These are phyloP conservation scores for Jaapia argillacea DNA, from an alignment of 768 basidiomycete species.

Conservation along the genomic window DNA sequence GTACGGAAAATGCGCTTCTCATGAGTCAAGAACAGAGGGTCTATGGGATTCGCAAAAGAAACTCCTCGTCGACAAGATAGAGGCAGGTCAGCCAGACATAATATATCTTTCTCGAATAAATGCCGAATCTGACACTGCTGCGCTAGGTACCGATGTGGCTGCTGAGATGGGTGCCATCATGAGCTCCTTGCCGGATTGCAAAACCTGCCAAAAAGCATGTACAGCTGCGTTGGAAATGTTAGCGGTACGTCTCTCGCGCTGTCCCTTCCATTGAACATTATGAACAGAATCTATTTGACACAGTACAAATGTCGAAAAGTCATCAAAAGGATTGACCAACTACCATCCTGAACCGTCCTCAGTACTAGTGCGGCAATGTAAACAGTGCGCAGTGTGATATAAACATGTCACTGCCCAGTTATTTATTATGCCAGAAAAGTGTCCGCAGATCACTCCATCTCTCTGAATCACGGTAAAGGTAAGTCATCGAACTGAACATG, in stretches of 20 bases:
- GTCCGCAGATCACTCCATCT: constrained; percentile 75
- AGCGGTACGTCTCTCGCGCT: constrained; percentile 28
- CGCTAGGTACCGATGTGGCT: constrained; percentile 54
- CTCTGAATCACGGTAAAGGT: constrained; percentile 92
- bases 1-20: constrained; percentile 51
- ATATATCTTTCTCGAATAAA: too few relatives aligned
- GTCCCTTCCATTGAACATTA: constrained; percentile 1
- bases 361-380: constrained; percentile 4
- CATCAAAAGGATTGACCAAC: constrained; percentile 40
- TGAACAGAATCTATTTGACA: constrained; percentile 9
- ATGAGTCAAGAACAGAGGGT: constrained; percentile 31
- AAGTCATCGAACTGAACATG: constrained; percentile 94
- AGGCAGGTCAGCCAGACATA: constrained; percentile 44
- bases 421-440: constrained; percentile 87
- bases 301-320: constrained; percentile 58
- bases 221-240: constrained; percentile 63
- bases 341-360: too few relatives aligned
- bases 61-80: constrained; percentile 33
- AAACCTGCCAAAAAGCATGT: constrained; percentile 48
- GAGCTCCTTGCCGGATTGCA: constrained; percentile 37
- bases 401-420: constrained; percentile 8
- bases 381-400: background rate
- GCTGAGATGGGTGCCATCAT: constrained; percentile 52
- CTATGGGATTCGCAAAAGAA: constrained; percentile 45
- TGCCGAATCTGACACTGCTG: too few relatives aligned